A percentile compares a stretch with the other conserved stretches of the same genome.
Conservation (phyloP, 148 eudicot genomes). For the Cornus suecica region DNA sequence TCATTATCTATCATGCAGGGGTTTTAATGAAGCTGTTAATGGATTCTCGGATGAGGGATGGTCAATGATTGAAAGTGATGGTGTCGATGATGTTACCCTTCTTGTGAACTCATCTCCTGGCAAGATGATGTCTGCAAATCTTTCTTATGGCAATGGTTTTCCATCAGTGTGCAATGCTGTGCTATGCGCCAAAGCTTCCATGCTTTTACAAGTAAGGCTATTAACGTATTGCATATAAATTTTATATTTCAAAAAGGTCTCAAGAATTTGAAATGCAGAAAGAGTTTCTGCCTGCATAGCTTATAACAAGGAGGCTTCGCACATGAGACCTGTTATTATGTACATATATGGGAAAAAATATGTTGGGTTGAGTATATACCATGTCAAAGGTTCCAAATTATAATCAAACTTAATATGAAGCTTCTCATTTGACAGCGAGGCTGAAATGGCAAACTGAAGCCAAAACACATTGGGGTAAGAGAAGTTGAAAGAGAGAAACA, state of each 20-base stretch:
- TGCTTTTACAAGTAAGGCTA: conserved; percentile 75
- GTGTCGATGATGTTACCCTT: conserved; percentile 79
- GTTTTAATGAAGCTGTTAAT: conserved; percentile 90
- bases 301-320: background rate
- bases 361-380: background rate
- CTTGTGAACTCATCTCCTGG: conserved; percentile 71
- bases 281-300: background rate
- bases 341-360: too few species aligned
- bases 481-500: background rate
- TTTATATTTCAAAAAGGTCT: too few species aligned
- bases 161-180: conserved; percentile 60
- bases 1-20: conserved; percentile 40
- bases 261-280: background rate
- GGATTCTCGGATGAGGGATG: conserved; percentile 92
- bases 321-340: background rate
- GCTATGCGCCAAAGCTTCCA: conserved; percentile 87
- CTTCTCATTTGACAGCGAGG: background rate
- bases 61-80: conserved; percentile 82
- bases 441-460: background rate
- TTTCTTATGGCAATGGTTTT: conserved; percentile 48
- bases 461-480: background rate
- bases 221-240: background rate
- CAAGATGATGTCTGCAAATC: conserved; percentile 58
- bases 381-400: background rate
- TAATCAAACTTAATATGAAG: background rate